Base-by-base conservation (phyloP, 148 eudicot species). In the Rhododendron griersonianum region DNA sequence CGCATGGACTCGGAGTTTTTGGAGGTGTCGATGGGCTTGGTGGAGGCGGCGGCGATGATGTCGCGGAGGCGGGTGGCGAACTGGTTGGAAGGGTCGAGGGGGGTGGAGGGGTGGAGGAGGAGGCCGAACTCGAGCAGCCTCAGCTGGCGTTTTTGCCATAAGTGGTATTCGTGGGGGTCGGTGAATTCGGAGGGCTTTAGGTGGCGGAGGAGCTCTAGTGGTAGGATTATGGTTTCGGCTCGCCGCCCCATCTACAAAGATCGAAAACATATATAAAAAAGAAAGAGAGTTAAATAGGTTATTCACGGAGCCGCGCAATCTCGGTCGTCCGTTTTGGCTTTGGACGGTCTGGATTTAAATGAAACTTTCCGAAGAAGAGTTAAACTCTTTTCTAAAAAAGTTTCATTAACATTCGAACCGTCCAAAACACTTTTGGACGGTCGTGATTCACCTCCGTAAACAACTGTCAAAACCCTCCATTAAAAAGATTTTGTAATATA, bases 131-230 rank as follows among this genome's bases (percentile, higher is more conserved):
- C 96, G 2, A 95, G 91, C 86, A 94, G 90, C 63, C 87, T 93
- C 45, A 95, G 89, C 86, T 95, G 98, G 1, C 98, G 94, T 39
- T 90, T 92, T 80, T 96, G 99, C 99, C 99, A 95, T 39, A 75
- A 13, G 76, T 95, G 98, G 90, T 94, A 96, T 84, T 96, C 98
- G 3, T 85, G 74, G 69, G 90, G 67, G 86, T 91, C 94, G 15
- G 88, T 90, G 91, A 95, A 96, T 88, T 96, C 99, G 0, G 98
- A 90, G 69, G 94, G 94, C 79, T 94, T 96, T 1, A 95, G 90
- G 73, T 96, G 95, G 73, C 99, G 98, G 28, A 96, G 91, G 5
- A 96, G 98, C 91, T 96, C 99, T 4, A 96, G 90, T 15, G 99
- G 99, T 2, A 95, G 92, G 78, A 96, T 93, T 86, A 96, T 94